Base-by-base conservation (phyloP, 371 early-diverging fungal genomes). In the Mucor velutinosus region DNA sequence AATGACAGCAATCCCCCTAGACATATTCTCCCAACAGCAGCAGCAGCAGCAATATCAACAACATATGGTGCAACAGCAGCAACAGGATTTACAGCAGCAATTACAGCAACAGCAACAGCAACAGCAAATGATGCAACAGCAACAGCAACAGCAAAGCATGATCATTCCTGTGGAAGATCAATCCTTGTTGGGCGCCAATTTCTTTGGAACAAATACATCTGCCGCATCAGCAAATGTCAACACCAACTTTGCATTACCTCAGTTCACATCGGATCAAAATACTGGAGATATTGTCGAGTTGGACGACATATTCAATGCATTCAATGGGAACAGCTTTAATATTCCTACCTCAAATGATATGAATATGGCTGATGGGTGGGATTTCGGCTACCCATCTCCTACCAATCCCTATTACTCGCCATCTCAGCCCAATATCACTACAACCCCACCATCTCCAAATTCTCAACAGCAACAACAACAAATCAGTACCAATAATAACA, bases 301-400 rank as follows among this genome's bases (percentile, higher is more conserved):
- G 10, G 67, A 73, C 23, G 71, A 76, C 58, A 70, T 73, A 21
- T 70, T 76, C 49, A 56, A 60, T 53, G 70, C 64, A 0, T 69
- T 74, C 29, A 58, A 58, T 60, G 60, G 64, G 35, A 62, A 59
- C 7, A 51, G 25, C 7, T 64, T 60, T 25, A 64, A 64, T 29
- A 30, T 59, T 5, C 51, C 64, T 14, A 63, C 63, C 6, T 51
- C 23, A 3, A 47, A 37, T 8, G 60, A 58, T 41, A 70, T 70
- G 70, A 62, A 21, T 25, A 73, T 69, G 69, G 69, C 68, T 7
- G 73, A 72, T 58, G 73, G 73, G 21, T 72, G 73, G 73, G 73
- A 72, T 53, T 72, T 72, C 43, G 73, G 73, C 5, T 55, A 55
- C 21, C 73, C 73, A 45, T 72, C 73, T 33, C 73, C 73, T 21